Percentiles rank a stretch among this genome's conserved stretches.
These are phyloP conservation scores for Daldinia caldariorum DNA, from an alignment of 495 filamentous ascomycete genomes.

Conservation along the genomic window DNA sequence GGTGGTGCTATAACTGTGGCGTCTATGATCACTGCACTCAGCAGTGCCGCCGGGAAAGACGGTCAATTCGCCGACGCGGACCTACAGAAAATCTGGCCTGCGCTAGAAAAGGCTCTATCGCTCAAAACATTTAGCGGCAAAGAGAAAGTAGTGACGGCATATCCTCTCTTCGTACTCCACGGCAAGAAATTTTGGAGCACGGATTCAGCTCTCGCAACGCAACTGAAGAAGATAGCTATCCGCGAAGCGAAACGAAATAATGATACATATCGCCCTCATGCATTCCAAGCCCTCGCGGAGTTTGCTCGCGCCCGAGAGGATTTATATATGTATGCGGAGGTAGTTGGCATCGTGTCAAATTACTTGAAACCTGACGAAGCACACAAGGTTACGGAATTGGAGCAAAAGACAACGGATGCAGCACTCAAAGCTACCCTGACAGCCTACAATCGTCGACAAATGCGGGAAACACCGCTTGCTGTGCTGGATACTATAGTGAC, in stretches of 20 bases:
- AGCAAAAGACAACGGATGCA: slow-evolving; percentile 52
- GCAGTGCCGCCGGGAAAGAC: slow-evolving; percentile 52
- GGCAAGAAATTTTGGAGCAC: slow-evolving; percentile 66
- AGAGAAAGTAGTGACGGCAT: slow-evolving; percentile 85
- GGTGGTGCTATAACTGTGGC: slow-evolving; percentile 82
- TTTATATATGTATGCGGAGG: slow-evolving; percentile 73
- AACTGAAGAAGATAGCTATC: slow-evolving; percentile 70
- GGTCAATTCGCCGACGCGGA: slow-evolving; percentile 65
- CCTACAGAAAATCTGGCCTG: slow-evolving; percentile 77
- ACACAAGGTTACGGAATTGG: slow-evolving; percentile 48
- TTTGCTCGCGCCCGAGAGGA: slow-evolving; percentile 71
- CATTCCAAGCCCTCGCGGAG: slow-evolving; percentile 75
- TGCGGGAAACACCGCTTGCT: slow-evolving; percentile 46
- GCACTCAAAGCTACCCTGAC: slow-evolving; percentile 54
- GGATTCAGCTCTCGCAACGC: slow-evolving; percentile 56
- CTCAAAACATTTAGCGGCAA: slow-evolving; percentile 96
- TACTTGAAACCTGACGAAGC: slow-evolving; percentile 59
- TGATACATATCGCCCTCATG: slow-evolving; percentile 77
- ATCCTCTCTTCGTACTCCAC: slow-evolving; percentile 77
- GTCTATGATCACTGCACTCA: slow-evolving; percentile 71
- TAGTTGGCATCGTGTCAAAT: slow-evolving; percentile 67
- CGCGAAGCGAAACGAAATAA: slow-evolving; percentile 94
- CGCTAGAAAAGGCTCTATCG: slow-evolving; percentile 77
- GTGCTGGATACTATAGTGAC: slow-evolving; percentile 49
- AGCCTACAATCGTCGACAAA: slow-evolving; percentile 54